Base-by-base conservation (phyloP, 306 rosid species). In the Abrus pulchellus region DNA sequence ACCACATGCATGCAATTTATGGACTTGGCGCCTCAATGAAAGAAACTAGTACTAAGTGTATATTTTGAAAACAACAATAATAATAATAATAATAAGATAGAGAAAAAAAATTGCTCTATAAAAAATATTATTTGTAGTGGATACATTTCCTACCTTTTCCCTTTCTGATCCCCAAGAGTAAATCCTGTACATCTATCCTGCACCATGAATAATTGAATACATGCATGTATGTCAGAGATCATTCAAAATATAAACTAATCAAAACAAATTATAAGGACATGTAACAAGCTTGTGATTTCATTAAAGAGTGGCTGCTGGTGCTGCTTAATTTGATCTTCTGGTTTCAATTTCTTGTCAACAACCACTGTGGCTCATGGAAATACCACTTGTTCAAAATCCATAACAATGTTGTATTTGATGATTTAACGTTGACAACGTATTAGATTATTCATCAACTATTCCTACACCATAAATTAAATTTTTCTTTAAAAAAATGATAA, bases 251-350 rank as follows among this genome's bases (percentile, higher is more conserved):
- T 9, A 32, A 75, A 68, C 82, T 47, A 85, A 59, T 45, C 1
- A 55, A 77, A 83, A 50, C 40, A 70, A 86, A 68, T 70, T 87
- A 68, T 27, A 79, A 41, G 40, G 76, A 82, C 82, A 47, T 68
- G 76, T 71, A 74, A 62, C 67, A 29, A 61, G 50, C 71, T 4
- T 82, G 90, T 84, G 88, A 84, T 63, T 68, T 87, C 86, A 87
- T 81, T 82, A 68, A 87, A 78, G 64, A 36, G 14, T 62, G 54
- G 67, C 87, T 83, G 78, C 76, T 60, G 45, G 54, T 76, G 53
- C 83, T 45, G 6, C 3, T 27, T 41, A 13, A 79, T 72, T 82
- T 29, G 28, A 60, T 82, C 13, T 82, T 82, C 64, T 70, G 69
- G 41, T 75, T 62, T 78, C 84, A 60, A 67, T 75, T 41, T 68